phyloP scores from a whole-genome alignment of 1,139 yeast genomes.

The Saccharomyces hybrid region DNA sequence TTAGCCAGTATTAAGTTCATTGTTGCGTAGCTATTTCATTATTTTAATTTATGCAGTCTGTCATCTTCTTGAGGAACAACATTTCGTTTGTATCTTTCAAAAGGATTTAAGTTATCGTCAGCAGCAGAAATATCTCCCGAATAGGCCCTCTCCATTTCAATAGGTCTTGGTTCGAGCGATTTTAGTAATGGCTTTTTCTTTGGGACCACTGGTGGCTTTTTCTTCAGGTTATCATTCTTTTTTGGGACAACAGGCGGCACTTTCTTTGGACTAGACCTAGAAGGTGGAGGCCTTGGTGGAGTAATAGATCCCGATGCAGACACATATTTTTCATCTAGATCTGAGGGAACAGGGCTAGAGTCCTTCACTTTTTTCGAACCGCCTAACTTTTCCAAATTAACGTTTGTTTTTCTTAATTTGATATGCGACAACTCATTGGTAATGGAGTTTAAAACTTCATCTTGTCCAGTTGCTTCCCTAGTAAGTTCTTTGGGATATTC shows the following conservation, averaged over 20 bases:
- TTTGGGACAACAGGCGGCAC: conserved; percentile 21
- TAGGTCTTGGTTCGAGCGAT: neutral
- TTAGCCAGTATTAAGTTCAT: neutral
- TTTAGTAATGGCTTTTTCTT: conserved; percentile 6
- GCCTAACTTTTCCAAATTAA: conserved; percentile 1
- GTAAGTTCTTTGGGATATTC: conserved; percentile 1
- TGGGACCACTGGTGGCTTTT: conserved; percentile 11
- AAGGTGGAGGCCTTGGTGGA: neutral
- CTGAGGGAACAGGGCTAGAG: neutral
- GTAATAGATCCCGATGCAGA: neutral
- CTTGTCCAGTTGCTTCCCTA: neutral
- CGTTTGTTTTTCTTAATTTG: conserved; percentile 10
- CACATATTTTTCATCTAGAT: neutral
- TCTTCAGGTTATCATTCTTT: conserved; percentile 11
- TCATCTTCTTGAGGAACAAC: conserved; percentile 35
- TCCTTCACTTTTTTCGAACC: neutral
- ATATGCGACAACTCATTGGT: conserved; percentile 10
- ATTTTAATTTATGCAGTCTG: conserved; percentile 20
- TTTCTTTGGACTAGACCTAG: conserved; percentile 6
- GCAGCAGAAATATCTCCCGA: conserved; percentile 3
- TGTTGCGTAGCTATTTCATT: neutral
- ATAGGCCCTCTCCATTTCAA: conserved; percentile 1
- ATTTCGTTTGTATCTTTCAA: conserved; percentile 32
- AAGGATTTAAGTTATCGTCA: conserved; percentile 30
- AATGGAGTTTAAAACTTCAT: conserved; percentile 4